Base-by-base conservation (phyloP, 768 basidiomycete species). In the Amanita muscaria region DNA sequence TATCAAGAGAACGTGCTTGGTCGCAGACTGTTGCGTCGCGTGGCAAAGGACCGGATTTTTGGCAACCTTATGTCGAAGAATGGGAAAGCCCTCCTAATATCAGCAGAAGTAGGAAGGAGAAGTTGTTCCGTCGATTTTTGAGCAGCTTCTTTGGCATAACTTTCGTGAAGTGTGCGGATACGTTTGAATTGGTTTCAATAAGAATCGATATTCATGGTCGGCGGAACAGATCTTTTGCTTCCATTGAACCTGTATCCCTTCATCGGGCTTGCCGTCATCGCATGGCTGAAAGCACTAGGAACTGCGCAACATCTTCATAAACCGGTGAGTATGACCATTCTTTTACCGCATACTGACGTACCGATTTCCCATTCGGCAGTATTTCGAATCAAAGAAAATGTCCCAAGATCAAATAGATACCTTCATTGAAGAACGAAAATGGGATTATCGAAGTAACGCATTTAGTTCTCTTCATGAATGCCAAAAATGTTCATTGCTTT, bases 381-480 rank as follows among this genome's bases (percentile, higher is more conserved):
- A 94, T 56, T 97, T 90, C 49, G 73, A 80, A 42, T 65, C 80
- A 1, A 97, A 97, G 63, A 77, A 76, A 40, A 92, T 97, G 91
- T 72, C 78, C 0, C 62, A 70, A 5, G 62, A 72, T 18, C 79
- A 93, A 54, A 63, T 76, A 4, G 79, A 79, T 2, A 65, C 83
- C 1, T 97, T 88, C 63, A 74, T 93, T 47, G 86, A 90, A 55
- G 92, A 94, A 59, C 76, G 86, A 11, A 90, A 86, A 56, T 88
- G 89, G 86, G 84, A 88, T 49, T 93, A 94, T 53, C 69, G 83
- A 53, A 53, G 88, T 88, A 52, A 25, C 72, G 59, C 14, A 21
- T 31, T 19, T 22, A 42, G 34, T 41, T 44, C 18, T 1, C 12
- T 29, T 29, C 18, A 3, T 7, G 15, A 15, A 23, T 32, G 7